Percentiles rank a stretch among this genome's conserved stretches.
Evolutionary conservation across 495 filamentous ascomycete genomes (phyloP).

Genomic region (Corynascus novoguineensis): DNA sequence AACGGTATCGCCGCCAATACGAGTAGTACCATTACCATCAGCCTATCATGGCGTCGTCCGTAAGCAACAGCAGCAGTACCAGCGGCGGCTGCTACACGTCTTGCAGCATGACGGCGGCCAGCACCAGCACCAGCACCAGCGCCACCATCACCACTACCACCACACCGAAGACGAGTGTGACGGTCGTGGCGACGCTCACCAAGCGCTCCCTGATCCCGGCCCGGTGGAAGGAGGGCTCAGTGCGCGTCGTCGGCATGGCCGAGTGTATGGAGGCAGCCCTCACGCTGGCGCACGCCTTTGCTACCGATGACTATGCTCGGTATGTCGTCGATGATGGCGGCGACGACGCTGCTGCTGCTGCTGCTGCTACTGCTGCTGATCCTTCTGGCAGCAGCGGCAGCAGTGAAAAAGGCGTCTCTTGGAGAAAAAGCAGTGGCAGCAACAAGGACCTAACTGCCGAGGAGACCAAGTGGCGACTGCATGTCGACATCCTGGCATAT

Average conservation of each 20-base stretch:
- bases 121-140: conserved; percentile 25
- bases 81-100: neutral
- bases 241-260: conserved; percentile 54
- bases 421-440: neutral
- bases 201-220: conserved; percentile 46
- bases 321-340: conserved; percentile 55
- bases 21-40: conserved; percentile 8
- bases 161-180: neutral
- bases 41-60: conserved; percentile 28
- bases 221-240: conserved; percentile 39
- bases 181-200: conserved; percentile 29
- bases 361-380: conserved; percentile 34
- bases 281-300: conserved; percentile 70
- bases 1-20: too few relatives aligned
- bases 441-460: conserved; percentile 14
- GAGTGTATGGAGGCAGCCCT: conserved; percentile 62
- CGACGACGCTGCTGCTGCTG: neutral
- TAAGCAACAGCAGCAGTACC: conserved; percentile 23
- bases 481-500: conserved; percentile 67
- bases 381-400: neutral
- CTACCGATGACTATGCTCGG: conserved; percentile 62
- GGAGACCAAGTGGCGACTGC: conserved; percentile 66
- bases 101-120: neutral
- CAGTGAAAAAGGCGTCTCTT: neutral
- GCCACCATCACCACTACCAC: conserved; percentile 11